Conservation (phyloP, 768 basidiomycete genomes). For the Rhodotorula taiwanensis region DNA sequence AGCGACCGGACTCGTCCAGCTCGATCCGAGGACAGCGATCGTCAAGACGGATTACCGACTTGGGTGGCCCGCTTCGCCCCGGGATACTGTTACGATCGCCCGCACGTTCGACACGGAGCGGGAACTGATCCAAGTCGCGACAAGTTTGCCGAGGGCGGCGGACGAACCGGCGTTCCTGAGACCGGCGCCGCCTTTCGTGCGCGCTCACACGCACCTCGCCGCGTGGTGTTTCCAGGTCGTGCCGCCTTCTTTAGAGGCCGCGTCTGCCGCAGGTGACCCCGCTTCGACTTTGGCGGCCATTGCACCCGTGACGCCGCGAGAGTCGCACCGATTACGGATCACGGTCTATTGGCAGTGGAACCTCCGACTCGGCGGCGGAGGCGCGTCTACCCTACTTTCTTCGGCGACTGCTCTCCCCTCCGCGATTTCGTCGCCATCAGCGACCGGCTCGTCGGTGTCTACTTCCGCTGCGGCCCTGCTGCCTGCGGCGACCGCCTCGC, state of each 20-base stretch:
- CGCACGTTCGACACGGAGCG: too few relatives aligned
- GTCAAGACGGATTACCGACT: constrained; percentile 82
- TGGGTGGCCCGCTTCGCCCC: constrained; percentile 94
- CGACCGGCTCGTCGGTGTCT: too few relatives aligned
- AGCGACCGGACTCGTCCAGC: constrained; percentile 71
- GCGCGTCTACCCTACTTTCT: too few relatives aligned
- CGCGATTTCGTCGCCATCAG: too few relatives aligned
- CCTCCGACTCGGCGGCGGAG: too few relatives aligned
- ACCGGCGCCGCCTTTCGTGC: constrained; percentile 40
- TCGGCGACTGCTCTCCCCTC: too few relatives aligned
- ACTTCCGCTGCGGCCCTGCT: too few relatives aligned
- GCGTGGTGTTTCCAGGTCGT: constrained; percentile 35
- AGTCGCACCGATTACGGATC: constrained; percentile 14
- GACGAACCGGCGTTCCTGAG: constrained; percentile 41
- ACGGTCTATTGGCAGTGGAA: constrained; percentile 36
- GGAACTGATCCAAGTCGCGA: constrained; percentile 74
- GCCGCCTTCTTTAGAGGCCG: too few relatives aligned
- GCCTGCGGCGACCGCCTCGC: background rate
- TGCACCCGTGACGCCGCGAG: too few relatives aligned
- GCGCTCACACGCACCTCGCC: constrained; percentile 36
- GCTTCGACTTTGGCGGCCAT: too few relatives aligned
- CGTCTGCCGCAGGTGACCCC: background rate
- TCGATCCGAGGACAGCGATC: constrained; percentile 78
- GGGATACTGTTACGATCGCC: constrained; percentile 90
- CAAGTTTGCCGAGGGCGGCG: constrained; percentile 64